Base-by-base conservation (phyloP, 306 rosid genomes). In the Mimosa pudica region DNA sequence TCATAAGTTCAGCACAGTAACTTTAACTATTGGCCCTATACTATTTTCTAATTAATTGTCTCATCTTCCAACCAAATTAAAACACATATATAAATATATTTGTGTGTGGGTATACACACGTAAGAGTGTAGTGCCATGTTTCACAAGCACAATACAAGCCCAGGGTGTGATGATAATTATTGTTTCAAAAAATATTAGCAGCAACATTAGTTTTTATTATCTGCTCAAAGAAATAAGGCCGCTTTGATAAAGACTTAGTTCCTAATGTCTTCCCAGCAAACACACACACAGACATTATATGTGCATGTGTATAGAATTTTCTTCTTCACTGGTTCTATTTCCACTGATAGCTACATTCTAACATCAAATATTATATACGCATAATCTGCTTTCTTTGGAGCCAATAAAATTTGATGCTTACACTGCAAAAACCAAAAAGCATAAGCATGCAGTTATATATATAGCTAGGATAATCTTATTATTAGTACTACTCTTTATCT, bases 161-260 rank as follows among this genome's bases (percentile, higher is more conserved):
- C 60, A 42, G 66, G 35, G 69, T 52, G 84, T 67, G 51, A 73
- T 68, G 48, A 81, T 78, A 70, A 79, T 42, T 57, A 64, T 77
- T 68, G 78, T 33, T 67, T 68, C 46, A 79, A 82, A 79, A 75
- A 30, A 62, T 73, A 74, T 79, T 72, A 79, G 12, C 70, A 49
- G 33, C 45, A 20, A 63, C 70, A 70, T 69, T 89, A 75, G 81
- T 85, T 84, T 87, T 79, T 73, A 76, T 85, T 87, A 85, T 89
- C 70, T 51, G 20, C 82, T 75, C 30, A 78, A 63, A 75, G 45
- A 58, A 30, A 57, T 74, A 70, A 35, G 54, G 75, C 18, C 30
- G 0, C 20, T 35, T 35, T 64, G 35, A 60, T 20, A 6, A 46
- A 77, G 49, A 73, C 49, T 70, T 49, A 72, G 36, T 79, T 79